These are phyloP conservation scores for Candida sakaeoensis DNA, from an alignment of 805 yeast genomes.

Conservation along the genomic window DNA sequence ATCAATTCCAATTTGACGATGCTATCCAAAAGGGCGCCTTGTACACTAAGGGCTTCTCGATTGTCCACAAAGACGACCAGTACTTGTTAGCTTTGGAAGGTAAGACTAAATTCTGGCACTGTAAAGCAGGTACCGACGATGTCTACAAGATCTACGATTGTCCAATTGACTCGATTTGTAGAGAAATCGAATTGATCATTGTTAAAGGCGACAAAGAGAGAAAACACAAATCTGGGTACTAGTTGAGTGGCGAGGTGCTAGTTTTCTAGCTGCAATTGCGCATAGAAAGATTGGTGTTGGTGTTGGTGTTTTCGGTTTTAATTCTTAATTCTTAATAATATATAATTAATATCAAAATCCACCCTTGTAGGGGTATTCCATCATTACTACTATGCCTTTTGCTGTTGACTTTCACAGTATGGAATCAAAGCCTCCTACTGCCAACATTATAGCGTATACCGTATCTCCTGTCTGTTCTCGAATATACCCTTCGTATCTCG, in stretches of 20 bases:
- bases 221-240: too few relatives aligned
- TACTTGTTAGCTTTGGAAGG: constrained; percentile 6
- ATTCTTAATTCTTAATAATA: background rate
- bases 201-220: background rate
- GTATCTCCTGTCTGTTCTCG: too few relatives aligned
- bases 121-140: constrained; percentile 2
- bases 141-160: constrained; percentile 5
- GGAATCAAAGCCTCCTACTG: too few relatives aligned
- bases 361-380: too few relatives aligned
- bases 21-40: constrained; percentile 5
- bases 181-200: background rate
- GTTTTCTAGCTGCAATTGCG: too few relatives aligned
- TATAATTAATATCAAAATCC: background rate
- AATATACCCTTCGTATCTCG: too few relatives aligned
- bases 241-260: too few relatives aligned
- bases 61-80: constrained; percentile 2
- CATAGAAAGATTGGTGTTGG: too few relatives aligned
- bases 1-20: constrained; percentile 10
- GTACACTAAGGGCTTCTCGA: constrained; percentile 3
- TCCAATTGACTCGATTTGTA: background rate
- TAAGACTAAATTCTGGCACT: constrained; percentile 7
- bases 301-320: background rate
- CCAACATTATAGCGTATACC: too few relatives aligned
- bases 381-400: too few relatives aligned
- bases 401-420: too few relatives aligned